A percentile compares a stretch with the other conserved stretches of the same genome.
Evolutionary conservation across 164 flowering plant genomes (phyloP).

Genomic region (Magnolia sinica): DNA sequence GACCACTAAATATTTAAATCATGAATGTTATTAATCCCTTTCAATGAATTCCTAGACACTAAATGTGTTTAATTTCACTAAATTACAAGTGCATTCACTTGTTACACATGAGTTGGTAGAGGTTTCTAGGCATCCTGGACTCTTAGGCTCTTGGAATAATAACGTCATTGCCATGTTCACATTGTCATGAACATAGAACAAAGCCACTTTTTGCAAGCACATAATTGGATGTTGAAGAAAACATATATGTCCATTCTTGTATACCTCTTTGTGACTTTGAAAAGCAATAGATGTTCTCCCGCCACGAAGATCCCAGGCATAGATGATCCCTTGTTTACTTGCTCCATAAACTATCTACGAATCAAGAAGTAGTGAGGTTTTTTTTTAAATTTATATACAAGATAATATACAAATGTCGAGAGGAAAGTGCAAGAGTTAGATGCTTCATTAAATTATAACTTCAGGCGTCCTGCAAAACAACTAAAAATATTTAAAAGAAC

Average conservation of each 20-base stretch:
- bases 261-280: constrained; percentile 69
- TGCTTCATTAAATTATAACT: neutral
- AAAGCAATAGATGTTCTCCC: constrained; percentile 71
- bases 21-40: too few species aligned
- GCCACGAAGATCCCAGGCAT: constrained; percentile 95
- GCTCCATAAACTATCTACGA: constrained; percentile 77
- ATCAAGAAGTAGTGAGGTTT: neutral
- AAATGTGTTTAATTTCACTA: neutral
- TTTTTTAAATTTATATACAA: neutral
- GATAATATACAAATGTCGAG: neutral
- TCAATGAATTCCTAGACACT: neutral
- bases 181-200: neutral
- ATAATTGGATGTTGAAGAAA: neutral
- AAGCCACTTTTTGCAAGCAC: neutral
- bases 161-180: neutral
- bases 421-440: constrained; percentile 3
- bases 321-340: constrained; percentile 60
- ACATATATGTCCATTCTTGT: neutral
- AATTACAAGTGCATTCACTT: neutral
- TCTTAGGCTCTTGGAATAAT: neutral
- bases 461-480: too few species aligned
- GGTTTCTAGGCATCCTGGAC: neutral
- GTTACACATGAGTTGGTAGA: neutral
- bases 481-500: too few species aligned
- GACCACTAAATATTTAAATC: too few species aligned